These are phyloP conservation scores for Cudoniella acicularis DNA, from an alignment of 495 filamentous ascomycete species.

Conservation along the genomic window DNA sequence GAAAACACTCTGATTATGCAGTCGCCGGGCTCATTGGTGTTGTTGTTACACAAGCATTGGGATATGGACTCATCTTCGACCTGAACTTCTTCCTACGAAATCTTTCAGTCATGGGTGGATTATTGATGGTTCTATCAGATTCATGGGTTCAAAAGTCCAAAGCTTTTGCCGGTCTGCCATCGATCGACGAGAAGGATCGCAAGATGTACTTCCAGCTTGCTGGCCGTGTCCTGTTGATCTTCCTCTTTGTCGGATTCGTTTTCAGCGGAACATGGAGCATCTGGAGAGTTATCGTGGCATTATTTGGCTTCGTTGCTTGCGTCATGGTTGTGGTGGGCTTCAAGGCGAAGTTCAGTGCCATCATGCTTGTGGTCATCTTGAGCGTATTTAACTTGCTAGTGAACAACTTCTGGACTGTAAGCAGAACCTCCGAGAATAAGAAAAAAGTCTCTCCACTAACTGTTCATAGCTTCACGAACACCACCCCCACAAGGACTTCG, in stretches of 20 bases:
- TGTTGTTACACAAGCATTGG: constrained; percentile 92
- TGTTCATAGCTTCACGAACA: constrained; percentile 80
- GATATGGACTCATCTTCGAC: constrained; percentile 98
- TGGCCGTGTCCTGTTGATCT: constrained; percentile 92
- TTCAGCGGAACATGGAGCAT: constrained; percentile 92
- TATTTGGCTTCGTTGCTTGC: constrained; percentile 84
- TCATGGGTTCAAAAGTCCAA: constrained; percentile 97
- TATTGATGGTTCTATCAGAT: constrained; percentile 97
- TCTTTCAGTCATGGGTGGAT: constrained; percentile 90
- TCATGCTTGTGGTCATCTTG: constrained; percentile 87
- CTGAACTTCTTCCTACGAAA: constrained; percentile 99
- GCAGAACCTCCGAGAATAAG: constrained; percentile 30
- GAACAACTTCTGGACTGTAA: constrained; percentile 99
- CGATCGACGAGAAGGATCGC: constrained; percentile 95
- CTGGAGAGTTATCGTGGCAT: constrained; percentile 74
- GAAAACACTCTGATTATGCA: constrained; percentile 87
- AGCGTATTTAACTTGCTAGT: constrained; percentile 95
- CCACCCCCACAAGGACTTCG: constrained; percentile 99
- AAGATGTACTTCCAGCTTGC: constrained; percentile 99
- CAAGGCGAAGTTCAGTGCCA: constrained; percentile 98
- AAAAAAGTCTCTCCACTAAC: constrained; percentile 16
- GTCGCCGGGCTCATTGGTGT: constrained; percentile 86
- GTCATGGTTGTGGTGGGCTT: constrained; percentile 99
- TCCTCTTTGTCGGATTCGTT: constrained; percentile 94
- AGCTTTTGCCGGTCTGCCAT: constrained; percentile 88